Base-by-base conservation (phyloP, 257 asterid species). In the Solanum ossicruentum region DNA sequence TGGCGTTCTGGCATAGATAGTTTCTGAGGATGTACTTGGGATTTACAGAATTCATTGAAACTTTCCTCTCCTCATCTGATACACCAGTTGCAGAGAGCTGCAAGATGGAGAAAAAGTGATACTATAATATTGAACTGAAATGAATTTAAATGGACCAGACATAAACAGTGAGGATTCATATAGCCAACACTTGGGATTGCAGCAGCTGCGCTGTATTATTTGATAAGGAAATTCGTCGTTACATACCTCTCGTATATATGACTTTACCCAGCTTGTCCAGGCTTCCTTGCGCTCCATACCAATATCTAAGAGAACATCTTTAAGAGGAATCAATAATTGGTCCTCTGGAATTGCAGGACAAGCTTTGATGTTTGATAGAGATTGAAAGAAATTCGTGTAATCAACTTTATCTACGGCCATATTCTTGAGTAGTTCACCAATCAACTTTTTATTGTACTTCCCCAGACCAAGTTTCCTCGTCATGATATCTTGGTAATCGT, bases 341-440 rank as follows among this genome's bases (percentile, higher is more conserved):
- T 92, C 94, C 83, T 91, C 95, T 65, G 85, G 92, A 86, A 89
- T 86, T 16, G 90, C 84, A 20, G 90, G 88, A 87, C 94, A 97
- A 84, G 97, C 92, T 91, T 97, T 95, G 86, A 95, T 86, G 87
- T 95, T 88, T 58, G 99, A 95, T 61, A 97, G 98, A 90, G 85
- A 88, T 90, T 98, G 96, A 83, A 97, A 97, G 92, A 97, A 97
- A 87, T 95, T 97, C 57, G 99, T 97, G 93, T 97, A 97, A 94
- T 97, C 99, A 36, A 95, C 98, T 92, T 94, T 97, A 88, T 97
- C 99, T 41, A 93, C 92, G 16, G 98, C 96, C 98, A 97, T 93
- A 90, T 97, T 95, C 87, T 94, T 97, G 52, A 97, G 98, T 51
- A 97, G 98, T 86, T 94, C 95, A 75, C 97, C 82, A 66, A 94